phyloP scores from a whole-genome alignment of 169 alveolate species.

The Sarcocystis neurona region DNA sequence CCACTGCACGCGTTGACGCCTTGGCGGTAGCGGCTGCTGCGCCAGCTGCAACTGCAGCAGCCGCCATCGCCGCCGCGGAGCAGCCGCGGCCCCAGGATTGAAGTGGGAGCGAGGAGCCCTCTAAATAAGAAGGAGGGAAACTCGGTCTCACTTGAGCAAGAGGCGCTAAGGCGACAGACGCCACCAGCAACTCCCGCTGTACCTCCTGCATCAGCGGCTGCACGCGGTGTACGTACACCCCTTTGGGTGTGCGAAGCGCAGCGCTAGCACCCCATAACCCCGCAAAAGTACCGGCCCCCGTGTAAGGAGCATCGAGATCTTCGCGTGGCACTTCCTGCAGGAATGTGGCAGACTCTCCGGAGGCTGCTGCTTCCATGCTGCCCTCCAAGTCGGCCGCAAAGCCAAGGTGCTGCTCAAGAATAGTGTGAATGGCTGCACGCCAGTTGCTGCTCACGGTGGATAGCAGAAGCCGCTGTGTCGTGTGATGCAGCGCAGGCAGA shows the following conservation, averaged over 20 bases:
- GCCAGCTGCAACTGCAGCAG: neutral
- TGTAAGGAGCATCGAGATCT: constrained; percentile 11
- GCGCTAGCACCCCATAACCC: constrained; percentile 5
- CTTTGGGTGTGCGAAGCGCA: neutral
- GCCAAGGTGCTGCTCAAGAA: neutral
- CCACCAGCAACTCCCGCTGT: constrained; percentile 7
- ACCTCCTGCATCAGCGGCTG: neutral
- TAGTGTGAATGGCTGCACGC: neutral
- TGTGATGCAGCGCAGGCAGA: no score
- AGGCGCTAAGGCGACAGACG: neutral
- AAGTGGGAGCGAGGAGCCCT: neutral
- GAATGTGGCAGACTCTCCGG: neutral
- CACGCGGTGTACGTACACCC: constrained; percentile 15
- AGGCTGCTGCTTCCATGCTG: neutral
- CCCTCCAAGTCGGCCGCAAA: constrained; percentile 9
- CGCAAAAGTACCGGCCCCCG: neutral
- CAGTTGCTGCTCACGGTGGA: no score
- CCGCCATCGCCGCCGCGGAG: neutral
- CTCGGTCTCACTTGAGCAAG: neutral
- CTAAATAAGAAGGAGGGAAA: neutral
- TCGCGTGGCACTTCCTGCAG: neutral
- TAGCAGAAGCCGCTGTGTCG: no score
- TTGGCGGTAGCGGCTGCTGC: neutral
- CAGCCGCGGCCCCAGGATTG: neutral
- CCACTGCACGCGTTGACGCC: neutral